Evolutionary conservation across 495 filamentous ascomycete genomes (phyloP).

Genomic region (Penicillium arizonense): DNA sequence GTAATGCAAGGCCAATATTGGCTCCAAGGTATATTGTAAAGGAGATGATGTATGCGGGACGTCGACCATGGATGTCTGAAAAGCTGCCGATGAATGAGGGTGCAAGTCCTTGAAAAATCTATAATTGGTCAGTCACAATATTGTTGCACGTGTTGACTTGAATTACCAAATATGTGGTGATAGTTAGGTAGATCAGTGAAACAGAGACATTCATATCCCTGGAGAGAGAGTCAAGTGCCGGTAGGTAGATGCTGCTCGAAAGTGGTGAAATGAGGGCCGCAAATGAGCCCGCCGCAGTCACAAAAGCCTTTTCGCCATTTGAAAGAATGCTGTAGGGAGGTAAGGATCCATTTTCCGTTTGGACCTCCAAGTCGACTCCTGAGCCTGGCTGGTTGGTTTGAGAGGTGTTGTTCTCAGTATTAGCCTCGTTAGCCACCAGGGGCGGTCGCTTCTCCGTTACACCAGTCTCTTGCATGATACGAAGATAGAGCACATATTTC

Average conservation of each 20-base stretch:
- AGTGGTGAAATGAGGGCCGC: slow-evolving; percentile 38
- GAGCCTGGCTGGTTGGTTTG: not conserved
- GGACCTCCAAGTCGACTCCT: not conserved
- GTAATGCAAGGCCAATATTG: slow-evolving; percentile 48
- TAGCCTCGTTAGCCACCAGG: too few relatives aligned
- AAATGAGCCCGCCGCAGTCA: slow-evolving; percentile 27
- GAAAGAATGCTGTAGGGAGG: slow-evolving; percentile 27
- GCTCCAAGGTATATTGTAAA: slow-evolving; percentile 45
- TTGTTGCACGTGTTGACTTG: not conserved
- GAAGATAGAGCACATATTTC: too few relatives aligned
- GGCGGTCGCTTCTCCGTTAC: too few relatives aligned
- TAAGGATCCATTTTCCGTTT: slow-evolving; percentile 1
- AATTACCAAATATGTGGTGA: slow-evolving; percentile 43
- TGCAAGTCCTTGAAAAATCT: slow-evolving; percentile 51
- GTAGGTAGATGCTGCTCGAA: slow-evolving; percentile 45
- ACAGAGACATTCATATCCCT: slow-evolving; percentile 36
- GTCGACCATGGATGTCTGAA: slow-evolving; percentile 46
- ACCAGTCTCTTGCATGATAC: too few relatives aligned
- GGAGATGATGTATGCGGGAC: slow-evolving; percentile 41
- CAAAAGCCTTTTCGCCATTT: slow-evolving; percentile 21
- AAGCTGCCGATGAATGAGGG: slow-evolving; percentile 48
- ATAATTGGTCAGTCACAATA: not conserved
- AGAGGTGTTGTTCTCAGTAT: too few relatives aligned
- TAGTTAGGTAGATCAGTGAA: slow-evolving; percentile 42
- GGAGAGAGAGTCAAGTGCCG: slow-evolving; percentile 35